A percentile compares a stretch with the other conserved stretches of the same genome.
phyloP scores from a whole-genome alignment of 768 basidiomycete genomes.

The Dioszegia crocea region DNA sequence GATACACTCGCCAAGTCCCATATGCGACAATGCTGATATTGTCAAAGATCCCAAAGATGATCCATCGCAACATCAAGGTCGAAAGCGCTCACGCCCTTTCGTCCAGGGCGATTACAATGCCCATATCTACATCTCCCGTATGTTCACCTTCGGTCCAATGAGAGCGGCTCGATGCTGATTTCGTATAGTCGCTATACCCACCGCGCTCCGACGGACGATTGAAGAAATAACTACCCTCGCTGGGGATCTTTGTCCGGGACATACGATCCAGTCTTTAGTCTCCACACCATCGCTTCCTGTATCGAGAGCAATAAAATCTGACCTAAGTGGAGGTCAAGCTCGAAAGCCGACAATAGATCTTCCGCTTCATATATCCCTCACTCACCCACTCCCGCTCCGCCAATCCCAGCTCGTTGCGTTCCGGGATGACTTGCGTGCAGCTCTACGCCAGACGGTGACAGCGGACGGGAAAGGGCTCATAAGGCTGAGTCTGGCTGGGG shows the following conservation, averaged over 20 bases:
- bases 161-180: constrained; percentile 28
- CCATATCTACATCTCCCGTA: constrained; percentile 69
- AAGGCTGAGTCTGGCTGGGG: constrained; percentile 64
- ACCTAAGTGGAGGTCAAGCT: no score
- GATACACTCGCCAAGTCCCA: no score
- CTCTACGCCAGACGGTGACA: neutral
- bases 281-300: neutral
- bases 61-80: constrained; percentile 78
- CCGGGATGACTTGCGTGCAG: constrained; percentile 10
- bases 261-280: constrained; percentile 7
- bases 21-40: neutral
- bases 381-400: constrained; percentile 73
- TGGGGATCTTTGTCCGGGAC: constrained; percentile 48
- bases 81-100: constrained; percentile 68
- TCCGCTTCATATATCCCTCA: constrained; percentile 68
- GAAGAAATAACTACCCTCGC: constrained; percentile 54
- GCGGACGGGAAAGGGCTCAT: constrained; percentile 10
- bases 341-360: neutral
- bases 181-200: constrained; percentile 47
- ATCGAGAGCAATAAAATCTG: no score
- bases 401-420: constrained; percentile 59
- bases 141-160: constrained; percentile 11
- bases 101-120: constrained; percentile 81
- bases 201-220: constrained; percentile 54
- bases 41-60: constrained; percentile 54